A percentile compares a stretch with the other conserved stretches of the same genome.
Evolutionary conservation across 805 yeast species (phyloP).

Genomic region (Candida silvicultrix): DNA sequence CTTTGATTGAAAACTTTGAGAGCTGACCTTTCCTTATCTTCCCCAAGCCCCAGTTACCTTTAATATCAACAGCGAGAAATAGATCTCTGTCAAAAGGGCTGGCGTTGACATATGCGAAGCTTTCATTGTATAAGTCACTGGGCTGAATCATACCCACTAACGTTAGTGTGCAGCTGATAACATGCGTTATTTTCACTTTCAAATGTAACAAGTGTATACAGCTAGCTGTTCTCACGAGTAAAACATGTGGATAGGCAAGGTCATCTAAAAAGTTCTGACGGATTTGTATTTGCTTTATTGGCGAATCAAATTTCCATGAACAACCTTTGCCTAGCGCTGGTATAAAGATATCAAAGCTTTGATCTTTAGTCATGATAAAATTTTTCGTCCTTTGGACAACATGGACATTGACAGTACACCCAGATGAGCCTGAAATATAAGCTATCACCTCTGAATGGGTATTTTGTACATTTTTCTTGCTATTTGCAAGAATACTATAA

Average conservation of each 20-base stretch:
- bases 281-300: slow-evolving; percentile 35
- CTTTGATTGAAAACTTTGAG: not conserved
- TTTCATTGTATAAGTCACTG: slow-evolving; percentile 23
- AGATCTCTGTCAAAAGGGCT: slow-evolving; percentile 34
- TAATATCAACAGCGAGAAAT: slow-evolving; percentile 41
- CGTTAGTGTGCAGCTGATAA: too few species aligned
- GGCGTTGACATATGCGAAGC: slow-evolving; percentile 39
- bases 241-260: slow-evolving; percentile 20
- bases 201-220: too few species aligned
- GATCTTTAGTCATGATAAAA: not conserved
- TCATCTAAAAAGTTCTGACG: slow-evolving; percentile 19
- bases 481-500: slow-evolving; percentile 6
- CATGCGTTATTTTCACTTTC: too few species aligned
- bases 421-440: slow-evolving; percentile 1
- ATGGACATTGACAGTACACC: slow-evolving; percentile 1
- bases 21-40: slow-evolving; percentile 9
- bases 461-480: slow-evolving; percentile 10
- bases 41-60: slow-evolving; percentile 46
- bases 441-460: slow-evolving; percentile 2
- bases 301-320: slow-evolving; percentile 25
- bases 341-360: not conserved
- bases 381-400: not conserved
- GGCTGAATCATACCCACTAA: slow-evolving; percentile 1
- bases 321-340: slow-evolving; percentile 10
- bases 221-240: slow-evolving; percentile 31